Percentiles rank a stretch among this genome's conserved stretches.
These are phyloP conservation scores for Malassezia yamatoensis DNA, from an alignment of 1,284 basidiomycete genomes.

Conservation along the genomic window DNA sequence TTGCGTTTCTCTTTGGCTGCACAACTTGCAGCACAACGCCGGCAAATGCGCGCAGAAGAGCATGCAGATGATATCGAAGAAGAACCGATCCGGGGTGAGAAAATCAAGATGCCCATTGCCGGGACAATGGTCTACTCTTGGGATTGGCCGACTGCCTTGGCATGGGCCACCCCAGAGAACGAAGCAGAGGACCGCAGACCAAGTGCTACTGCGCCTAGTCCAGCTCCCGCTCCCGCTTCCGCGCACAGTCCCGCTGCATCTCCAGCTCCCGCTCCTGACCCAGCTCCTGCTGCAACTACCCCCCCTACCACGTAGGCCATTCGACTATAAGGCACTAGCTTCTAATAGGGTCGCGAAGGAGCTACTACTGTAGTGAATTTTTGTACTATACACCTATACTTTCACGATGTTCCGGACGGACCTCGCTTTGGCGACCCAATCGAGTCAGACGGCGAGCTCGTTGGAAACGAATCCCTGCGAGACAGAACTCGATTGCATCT, in stretches of 20 bases:
- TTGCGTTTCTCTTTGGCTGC: slow-evolving; percentile 15
- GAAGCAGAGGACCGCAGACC: neutral
- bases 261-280: too few relatives aligned
- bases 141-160: slow-evolving; percentile 14
- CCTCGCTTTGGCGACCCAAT: slow-evolving; percentile 17
- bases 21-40: slow-evolving; percentile 10
- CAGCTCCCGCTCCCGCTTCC: too few relatives aligned
- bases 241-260: too few relatives aligned
- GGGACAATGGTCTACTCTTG: slow-evolving; percentile 17
- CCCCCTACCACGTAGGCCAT: too few relatives aligned
- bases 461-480: slow-evolving; percentile 44
- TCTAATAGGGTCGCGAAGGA: too few relatives aligned
- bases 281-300: too few relatives aligned
- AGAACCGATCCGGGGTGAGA: slow-evolving; percentile 19
- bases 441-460: slow-evolving; percentile 26
- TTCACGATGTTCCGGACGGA: neutral
- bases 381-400: neutral
- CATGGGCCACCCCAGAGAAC: neutral
- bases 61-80: slow-evolving; percentile 10
- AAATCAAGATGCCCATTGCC: slow-evolving; percentile 12
- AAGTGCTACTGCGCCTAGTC: neutral
- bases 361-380: neutral
- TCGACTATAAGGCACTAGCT: too few relatives aligned
- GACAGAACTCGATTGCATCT: slow-evolving; percentile 55
- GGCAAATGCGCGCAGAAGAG: slow-evolving; percentile 5